These are phyloP conservation scores for Phoma herbarum DNA, from an alignment of 2,329 filamentous ascomycete species.

Conservation along the genomic window DNA sequence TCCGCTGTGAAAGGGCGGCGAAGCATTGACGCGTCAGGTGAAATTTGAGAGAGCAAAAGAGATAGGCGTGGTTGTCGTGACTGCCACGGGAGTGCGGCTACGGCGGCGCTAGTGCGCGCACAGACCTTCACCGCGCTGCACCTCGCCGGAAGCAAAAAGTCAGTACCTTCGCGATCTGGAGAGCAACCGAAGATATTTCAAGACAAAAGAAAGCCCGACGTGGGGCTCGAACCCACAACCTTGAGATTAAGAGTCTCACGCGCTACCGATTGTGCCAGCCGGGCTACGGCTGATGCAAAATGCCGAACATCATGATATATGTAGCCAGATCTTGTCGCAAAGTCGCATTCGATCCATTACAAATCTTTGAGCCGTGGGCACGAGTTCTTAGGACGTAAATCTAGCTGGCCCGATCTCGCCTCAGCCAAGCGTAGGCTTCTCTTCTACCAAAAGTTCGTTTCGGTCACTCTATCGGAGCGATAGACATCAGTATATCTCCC, in stretches of 20 bases:
- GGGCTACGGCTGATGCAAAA: constrained; percentile 22
- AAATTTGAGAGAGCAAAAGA: background rate
- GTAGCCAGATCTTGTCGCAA: no score
- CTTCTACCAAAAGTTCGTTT: background rate
- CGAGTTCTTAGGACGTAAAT: background rate
- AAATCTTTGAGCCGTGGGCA: background rate
- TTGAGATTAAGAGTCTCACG: constrained; percentile 38
- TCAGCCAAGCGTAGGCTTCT: no score
- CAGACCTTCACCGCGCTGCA: constrained; percentile 2
- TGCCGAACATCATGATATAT: no score
- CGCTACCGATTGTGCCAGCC: constrained; percentile 41
- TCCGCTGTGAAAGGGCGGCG: background rate
- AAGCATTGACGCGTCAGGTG: background rate
- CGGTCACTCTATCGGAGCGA: background rate
- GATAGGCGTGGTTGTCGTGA: background rate
- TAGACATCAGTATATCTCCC: no score
- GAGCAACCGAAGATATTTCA: background rate
- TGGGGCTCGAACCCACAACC: constrained; percentile 62
- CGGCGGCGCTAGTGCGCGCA: background rate
- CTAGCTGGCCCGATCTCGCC: background rate
- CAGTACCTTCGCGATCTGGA: background rate
- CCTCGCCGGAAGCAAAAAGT: background rate
- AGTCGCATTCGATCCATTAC: no score
- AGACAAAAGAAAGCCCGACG: constrained; percentile 31
- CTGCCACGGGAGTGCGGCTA: background rate